Conservation (phyloP, 805 yeast genomes). For the Phaffomyces opuntiae region DNA sequence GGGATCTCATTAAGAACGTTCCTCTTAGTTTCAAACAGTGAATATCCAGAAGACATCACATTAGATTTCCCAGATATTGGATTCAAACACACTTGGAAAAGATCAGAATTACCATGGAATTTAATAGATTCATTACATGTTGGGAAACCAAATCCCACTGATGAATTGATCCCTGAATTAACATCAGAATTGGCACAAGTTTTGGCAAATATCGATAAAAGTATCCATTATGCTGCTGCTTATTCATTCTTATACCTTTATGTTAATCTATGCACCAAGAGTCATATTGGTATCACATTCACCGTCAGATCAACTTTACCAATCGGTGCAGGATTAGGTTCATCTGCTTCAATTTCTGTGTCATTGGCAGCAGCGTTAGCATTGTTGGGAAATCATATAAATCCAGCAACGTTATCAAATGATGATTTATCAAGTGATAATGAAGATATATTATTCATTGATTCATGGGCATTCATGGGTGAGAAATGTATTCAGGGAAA, state of each 20-base stretch:
- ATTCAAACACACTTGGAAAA: constrained; percentile 58
- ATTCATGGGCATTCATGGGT: constrained; percentile 85
- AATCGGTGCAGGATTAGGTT: constrained; percentile 94
- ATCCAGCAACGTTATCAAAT: constrained; percentile 27
- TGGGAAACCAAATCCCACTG: constrained; percentile 29
- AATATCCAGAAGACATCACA: constrained; percentile 36
- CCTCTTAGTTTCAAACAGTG: constrained; percentile 49
- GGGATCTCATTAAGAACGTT: constrained; percentile 84
- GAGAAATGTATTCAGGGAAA: constrained; percentile 95
- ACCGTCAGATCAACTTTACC: constrained; percentile 80
- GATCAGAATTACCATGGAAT: constrained; percentile 56
- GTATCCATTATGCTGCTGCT: constrained; percentile 71
- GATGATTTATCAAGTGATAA: constrained; percentile 31
- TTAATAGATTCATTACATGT: constrained; percentile 20
- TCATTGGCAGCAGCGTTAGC: constrained; percentile 72
- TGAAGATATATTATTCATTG: constrained; percentile 53
- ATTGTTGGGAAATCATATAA: constrained; percentile 49
- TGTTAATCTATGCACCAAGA: constrained; percentile 44
- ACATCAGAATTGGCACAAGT: constrained; percentile 40
- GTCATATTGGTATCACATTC: constrained; percentile 46
- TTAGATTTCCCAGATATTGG: constrained; percentile 82
- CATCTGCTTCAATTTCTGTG: constrained; percentile 87
- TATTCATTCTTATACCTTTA: constrained; percentile 78
- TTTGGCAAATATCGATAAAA: constrained; percentile 39
- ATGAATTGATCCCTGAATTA: constrained; percentile 54